Evolutionary conservation across 345 rosid genomes (phyloP), one percentile per base, ranked within the genome.

Genomic region (Hypericum androsaemum): DNA sequence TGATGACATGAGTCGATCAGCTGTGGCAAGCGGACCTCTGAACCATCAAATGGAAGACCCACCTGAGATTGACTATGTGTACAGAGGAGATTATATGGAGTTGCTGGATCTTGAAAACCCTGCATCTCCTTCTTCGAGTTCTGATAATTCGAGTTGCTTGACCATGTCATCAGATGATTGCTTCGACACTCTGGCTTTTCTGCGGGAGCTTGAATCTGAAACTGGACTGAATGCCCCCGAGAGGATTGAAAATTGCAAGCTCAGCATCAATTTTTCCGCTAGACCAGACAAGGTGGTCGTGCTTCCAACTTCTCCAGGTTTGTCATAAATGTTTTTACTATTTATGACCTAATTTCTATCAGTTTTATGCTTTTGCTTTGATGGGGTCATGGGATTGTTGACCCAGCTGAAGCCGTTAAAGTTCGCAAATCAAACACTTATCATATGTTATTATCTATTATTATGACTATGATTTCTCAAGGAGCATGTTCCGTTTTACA

Each of bases 111-210:
- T 82, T 45, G 68, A 45, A 14, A 43, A 6, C 47, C 77, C 67
- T 10, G 43, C 11, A 49, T 74, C 75, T 0, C 54, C 65, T 48
- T 70, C 79, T 38, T 81, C 82, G 5, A 70, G 76, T 64, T 79
- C 83, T 1, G 77, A 65, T 28, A 73, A 67, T 70, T 82, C 89
- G 6, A 82, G 86, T 43, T 63, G 78, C 43, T 0, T 65, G 58
- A 68, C 77, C 58, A 43, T 66, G 64, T 82, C 83, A 43, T 79
- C 86, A 0, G 61, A 56, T 50, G 80, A 70, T 55, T 67, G 37
- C 54, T 82, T 75, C 49, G 83, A 80, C 50, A 28, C 80, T 6
- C 8, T 28, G 36, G 78, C 72, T 43, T 53, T 72, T 14, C 62
- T 75, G 63, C 61, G 52, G 65, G 78, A 80, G 28, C 53, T 71